Conservation (phyloP, 23 red algal genomes). For the Gracilaria caudata region DNA sequence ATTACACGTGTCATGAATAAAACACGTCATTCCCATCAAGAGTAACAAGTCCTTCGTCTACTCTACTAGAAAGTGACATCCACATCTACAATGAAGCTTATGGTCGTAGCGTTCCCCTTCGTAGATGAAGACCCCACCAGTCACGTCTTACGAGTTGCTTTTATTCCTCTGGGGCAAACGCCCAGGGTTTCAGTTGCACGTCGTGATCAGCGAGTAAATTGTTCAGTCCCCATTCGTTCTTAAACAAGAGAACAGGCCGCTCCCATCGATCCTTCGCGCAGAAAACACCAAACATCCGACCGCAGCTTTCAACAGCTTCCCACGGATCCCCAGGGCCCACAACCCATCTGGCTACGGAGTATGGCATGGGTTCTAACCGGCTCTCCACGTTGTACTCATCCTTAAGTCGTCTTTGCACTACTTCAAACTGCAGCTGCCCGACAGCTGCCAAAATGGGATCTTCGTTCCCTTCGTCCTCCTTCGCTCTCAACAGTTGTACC, state of each 20-base stretch:
- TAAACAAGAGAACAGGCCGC: slow-evolving; percentile 81
- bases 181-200: slow-evolving; percentile 67
- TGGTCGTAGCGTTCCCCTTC: too few species aligned
- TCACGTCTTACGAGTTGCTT: too few species aligned
- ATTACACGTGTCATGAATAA: too few species aligned
- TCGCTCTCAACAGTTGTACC: slow-evolving; percentile 74
- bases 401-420: slow-evolving; percentile 75
- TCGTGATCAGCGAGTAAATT: slow-evolving; percentile 48
- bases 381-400: slow-evolving; percentile 90
- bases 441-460: slow-evolving; percentile 84
- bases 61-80: too few species aligned
- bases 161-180: slow-evolving; percentile 82
- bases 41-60: too few species aligned
- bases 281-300: slow-evolving; percentile 77
- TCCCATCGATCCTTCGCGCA: slow-evolving; percentile 84
- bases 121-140: too few species aligned
- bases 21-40: too few species aligned
- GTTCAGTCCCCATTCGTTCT: slow-evolving; percentile 76
- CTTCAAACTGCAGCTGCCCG: slow-evolving; percentile 89
- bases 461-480: slow-evolving; percentile 74
- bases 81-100: too few species aligned
- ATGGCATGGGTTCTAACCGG: slow-evolving; percentile 69
- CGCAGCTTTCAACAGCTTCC: slow-evolving; percentile 65
- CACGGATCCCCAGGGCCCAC: slow-evolving; percentile 72
- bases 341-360: slow-evolving; percentile 82